phyloP scores from a whole-genome alignment of 371 early-diverging fungal species.

The Mucor racemosus region DNA sequence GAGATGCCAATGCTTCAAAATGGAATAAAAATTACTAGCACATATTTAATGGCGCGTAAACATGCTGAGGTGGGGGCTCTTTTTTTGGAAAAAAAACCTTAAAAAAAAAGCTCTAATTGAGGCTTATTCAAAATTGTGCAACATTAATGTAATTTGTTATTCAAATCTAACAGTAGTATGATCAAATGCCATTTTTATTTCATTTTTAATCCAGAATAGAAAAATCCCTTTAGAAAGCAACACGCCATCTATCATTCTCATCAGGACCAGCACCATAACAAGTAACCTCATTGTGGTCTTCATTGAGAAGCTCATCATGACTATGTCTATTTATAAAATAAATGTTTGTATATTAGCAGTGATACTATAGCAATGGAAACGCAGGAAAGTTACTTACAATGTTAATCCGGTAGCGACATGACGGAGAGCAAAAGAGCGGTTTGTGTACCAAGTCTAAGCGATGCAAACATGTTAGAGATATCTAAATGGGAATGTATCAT shows the following conservation, averaged over 20 bases:
- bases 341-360: not conserved
- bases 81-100: not conserved
- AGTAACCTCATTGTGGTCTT: slow-evolving; percentile 57
- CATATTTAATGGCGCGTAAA: too few relatives aligned
- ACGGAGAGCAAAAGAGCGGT: slow-evolving; percentile 51
- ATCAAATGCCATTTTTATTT: not conserved
- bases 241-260: slow-evolving; percentile 66
- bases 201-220: not conserved
- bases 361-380: not conserved
- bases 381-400: slow-evolving; percentile 38
- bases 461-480: not conserved
- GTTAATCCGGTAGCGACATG: slow-evolving; percentile 56
- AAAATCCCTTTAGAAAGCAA: slow-evolving; percentile 20
- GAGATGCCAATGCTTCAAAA: too few relatives aligned
- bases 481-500: not conserved
- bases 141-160: not conserved
- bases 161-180: not conserved
- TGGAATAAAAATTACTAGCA: too few relatives aligned
- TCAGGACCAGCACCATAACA: slow-evolving; percentile 54
- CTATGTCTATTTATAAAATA: slow-evolving; percentile 34
- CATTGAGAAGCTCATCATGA: slow-evolving; percentile 45
- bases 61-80: not conserved
- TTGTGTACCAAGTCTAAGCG: slow-evolving; percentile 54
- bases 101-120: not conserved
- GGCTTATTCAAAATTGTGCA: not conserved